These are phyloP conservation scores for Plasmodium falciparum DNA, from an alignment of 169 alveolate genomes.

Conservation along the genomic window DNA sequence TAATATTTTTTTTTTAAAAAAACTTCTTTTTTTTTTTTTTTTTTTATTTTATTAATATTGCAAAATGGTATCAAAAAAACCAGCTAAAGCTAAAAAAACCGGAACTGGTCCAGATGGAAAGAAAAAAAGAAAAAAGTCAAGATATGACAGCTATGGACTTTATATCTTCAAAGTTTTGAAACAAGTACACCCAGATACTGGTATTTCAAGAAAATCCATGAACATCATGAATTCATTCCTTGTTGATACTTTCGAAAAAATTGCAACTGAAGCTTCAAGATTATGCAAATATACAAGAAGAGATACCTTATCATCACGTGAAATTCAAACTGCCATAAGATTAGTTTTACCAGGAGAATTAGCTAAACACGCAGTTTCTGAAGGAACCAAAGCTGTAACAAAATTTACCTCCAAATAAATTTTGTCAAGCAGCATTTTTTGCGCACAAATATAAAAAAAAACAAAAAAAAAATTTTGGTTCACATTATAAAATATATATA, in stretches of 20 bases:
- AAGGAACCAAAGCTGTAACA: slow-evolving; percentile 99
- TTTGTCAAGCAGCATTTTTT: slow-evolving; percentile 13
- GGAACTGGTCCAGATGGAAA: slow-evolving; percentile 80
- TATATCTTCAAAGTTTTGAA: slow-evolving; percentile 95
- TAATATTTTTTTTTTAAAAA: slow-evolving; percentile 15
- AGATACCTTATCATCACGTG: slow-evolving; percentile 97
- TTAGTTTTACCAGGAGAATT: slow-evolving; percentile 99
- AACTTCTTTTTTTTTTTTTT: neutral
- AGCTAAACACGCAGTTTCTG: slow-evolving; percentile 99
- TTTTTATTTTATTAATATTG: neutral
- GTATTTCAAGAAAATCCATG: slow-evolving; percentile 97
- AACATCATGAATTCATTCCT: slow-evolving; percentile 97
- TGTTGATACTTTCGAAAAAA: slow-evolving; percentile 96
- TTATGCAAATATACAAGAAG: slow-evolving; percentile 96
- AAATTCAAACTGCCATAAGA: slow-evolving; percentile 99
- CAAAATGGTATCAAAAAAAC: slow-evolving; percentile 73
- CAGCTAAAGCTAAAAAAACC: slow-evolving; percentile 74
- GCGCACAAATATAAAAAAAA: slow-evolving; percentile 12
- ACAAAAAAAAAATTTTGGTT: neutral
- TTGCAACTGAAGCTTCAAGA: slow-evolving; percentile 97
- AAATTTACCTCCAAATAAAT: slow-evolving; percentile 94
- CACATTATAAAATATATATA: neutral
- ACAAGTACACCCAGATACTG: slow-evolving; percentile 98
- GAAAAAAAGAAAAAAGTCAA: slow-evolving; percentile 70
- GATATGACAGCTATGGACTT: slow-evolving; percentile 82